Evolutionary conservation across 768 basidiomycete genomes (phyloP).

Genomic region (Suillus occidentalis): DNA sequence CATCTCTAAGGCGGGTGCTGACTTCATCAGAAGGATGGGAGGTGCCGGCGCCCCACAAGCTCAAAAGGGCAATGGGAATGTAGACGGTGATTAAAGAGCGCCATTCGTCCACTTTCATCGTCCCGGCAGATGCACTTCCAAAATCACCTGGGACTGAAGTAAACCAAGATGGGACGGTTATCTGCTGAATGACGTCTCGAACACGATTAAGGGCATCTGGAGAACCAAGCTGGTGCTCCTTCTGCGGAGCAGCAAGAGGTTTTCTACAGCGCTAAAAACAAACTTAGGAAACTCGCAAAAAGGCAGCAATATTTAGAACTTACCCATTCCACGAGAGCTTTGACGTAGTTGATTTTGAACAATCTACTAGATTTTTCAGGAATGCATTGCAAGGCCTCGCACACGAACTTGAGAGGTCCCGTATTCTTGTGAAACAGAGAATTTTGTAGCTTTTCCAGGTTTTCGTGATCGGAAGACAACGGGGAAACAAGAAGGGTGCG

Average conservation of each 20-base stretch:
- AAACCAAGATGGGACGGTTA: too few relatives aligned
- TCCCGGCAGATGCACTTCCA: too few relatives aligned
- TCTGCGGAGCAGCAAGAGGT: not conserved
- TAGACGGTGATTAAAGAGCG: too few relatives aligned
- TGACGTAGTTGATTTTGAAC: not conserved
- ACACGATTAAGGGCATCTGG: too few relatives aligned
- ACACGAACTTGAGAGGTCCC: not conserved
- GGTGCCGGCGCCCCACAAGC: too few relatives aligned
- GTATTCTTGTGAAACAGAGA: not conserved
- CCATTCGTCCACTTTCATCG: too few relatives aligned
- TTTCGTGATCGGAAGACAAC: not conserved
- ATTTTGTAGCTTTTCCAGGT: not conserved
- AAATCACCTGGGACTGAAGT: too few relatives aligned
- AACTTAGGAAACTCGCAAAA: not conserved
- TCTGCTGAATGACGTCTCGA: too few relatives aligned
- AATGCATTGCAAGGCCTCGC: not conserved
- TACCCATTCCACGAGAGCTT: not conserved
- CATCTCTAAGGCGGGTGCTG: not conserved
- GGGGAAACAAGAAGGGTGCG: not conserved
- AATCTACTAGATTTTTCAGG: not conserved
- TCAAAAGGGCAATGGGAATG: too few relatives aligned
- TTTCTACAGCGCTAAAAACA: not conserved
- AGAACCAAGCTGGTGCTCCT: too few relatives aligned
- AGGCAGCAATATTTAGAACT: not conserved
- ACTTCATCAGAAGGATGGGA: too few relatives aligned